Evolutionary conservation across 495 filamentous ascomycete genomes (phyloP).

Genomic region (Penicilliopsis zonata): DNA sequence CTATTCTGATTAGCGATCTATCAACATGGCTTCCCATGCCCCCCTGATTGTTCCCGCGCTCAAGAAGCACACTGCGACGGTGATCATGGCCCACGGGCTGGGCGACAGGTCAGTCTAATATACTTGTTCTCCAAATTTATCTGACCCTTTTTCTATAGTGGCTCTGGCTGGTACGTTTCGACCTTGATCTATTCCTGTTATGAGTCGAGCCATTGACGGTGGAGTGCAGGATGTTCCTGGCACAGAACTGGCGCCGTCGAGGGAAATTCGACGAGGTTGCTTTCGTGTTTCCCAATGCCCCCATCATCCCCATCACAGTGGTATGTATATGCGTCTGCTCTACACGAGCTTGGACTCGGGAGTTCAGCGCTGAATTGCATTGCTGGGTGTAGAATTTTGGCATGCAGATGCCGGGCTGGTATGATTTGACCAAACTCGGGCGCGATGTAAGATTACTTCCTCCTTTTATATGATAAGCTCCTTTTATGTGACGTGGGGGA

Average conservation of each 20-base stretch:
- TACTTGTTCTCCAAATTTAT: conserved; percentile 10
- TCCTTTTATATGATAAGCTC: not conserved
- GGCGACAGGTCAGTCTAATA: conserved; percentile 82
- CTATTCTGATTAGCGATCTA: too few species aligned
- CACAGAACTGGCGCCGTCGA: conserved; percentile 80
- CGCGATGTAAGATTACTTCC: conserved; percentile 23
- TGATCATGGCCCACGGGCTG: conserved; percentile 87
- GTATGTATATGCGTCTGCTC: too few species aligned
- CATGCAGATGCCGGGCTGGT: conserved; percentile 85
- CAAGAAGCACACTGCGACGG: conserved; percentile 82
- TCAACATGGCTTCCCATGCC: conserved; percentile 38
- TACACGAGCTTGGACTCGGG: too few species aligned
- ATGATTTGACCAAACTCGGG: conserved; percentile 61
- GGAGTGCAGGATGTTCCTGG: conserved; percentile 52
- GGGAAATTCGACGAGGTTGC: conserved; percentile 78
- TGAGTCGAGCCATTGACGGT: too few species aligned
- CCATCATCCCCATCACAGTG: conserved; percentile 73
- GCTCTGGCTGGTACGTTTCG: conserved; percentile 52
- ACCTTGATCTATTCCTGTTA: not conserved
- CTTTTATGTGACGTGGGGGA: not conserved
- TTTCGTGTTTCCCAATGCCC: conserved; percentile 93
- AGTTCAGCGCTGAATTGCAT: too few species aligned
- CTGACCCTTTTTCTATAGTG: conserved; percentile 21
- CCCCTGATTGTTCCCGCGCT: conserved; percentile 78
- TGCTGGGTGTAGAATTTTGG: conserved; percentile 67